Evolutionary conservation across 1,284 basidiomycete genomes (phyloP), one percentile per base, ranked within the genome.

Genomic region (Malassezia japonica): DNA sequence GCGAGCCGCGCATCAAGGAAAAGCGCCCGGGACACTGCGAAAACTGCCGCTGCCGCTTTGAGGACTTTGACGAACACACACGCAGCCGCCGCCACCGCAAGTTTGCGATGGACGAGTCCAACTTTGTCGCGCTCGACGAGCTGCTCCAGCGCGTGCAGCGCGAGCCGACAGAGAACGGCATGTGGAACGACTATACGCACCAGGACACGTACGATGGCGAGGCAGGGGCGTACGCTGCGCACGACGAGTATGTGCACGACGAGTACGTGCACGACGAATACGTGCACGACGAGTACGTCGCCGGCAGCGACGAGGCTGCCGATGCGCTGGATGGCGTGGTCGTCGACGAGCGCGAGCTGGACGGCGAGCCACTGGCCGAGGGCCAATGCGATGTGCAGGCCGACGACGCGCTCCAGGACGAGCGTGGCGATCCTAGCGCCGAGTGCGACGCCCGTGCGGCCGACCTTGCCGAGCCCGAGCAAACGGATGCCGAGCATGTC

Each of bases 1-100:
- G 12, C 18, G 46, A 44, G 18, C 54, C 57, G 1, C 50, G 88
- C 75, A n/a, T n/a, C n/a, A n/a, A n/a, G n/a, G 84, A 81, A 46
- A 84, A 80, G 67, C 95, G 88, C 74, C 87, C 91, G 6, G 94
- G 94, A 9, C 98, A 96, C 75, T 99, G 94, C 75, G 94, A 99
- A 72, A 94, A 91, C 74, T 99, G 94, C 74, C 81, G 92, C 20
- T 70, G 81, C 48, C 87, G 89, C 72, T 99, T 91, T 70, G 83
- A 85, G 0, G 85, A 95, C 74, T 92, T 98, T 65, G 82, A 82
- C 56, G 60, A 96, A 87, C 94, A 99, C 71, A 79, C 87, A 47
- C 75, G 76, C 27, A 79, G 82, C 10, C 80, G 80, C 46, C 85
- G 79, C 64, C 94, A 99, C 72, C 82, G 83, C 52, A 85, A 84